phyloP scores from a whole-genome alignment of 768 basidiomycete species.

The Ramaria sp. region DNA sequence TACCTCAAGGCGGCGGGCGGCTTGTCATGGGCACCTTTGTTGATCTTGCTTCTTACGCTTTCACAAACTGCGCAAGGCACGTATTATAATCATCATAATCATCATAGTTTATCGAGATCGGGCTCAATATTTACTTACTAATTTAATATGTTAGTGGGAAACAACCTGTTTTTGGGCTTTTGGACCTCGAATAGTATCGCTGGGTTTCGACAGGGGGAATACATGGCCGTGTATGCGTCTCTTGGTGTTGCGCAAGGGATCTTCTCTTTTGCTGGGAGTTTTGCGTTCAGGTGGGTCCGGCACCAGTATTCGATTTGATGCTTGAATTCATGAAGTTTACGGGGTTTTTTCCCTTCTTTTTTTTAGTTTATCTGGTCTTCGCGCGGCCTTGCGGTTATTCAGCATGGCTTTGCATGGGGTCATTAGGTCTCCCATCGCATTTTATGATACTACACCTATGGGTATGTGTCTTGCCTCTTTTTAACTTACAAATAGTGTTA shows the following conservation, averaged over 20 bases:
- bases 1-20: conserved; percentile 40
- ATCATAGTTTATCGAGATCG: no score
- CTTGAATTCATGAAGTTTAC: not conserved
- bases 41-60: conserved; percentile 33
- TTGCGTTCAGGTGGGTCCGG: conserved; percentile 35
- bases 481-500: not conserved
- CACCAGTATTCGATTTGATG: not conserved
- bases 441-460: conserved; percentile 67
- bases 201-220: conserved; percentile 48
- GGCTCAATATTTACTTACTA: no score
- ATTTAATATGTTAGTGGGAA: conserved; percentile 44
- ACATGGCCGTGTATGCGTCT: conserved; percentile 49
- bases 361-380: conserved; percentile 21
- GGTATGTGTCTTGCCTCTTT: conserved; percentile 25
- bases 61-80: conserved; percentile 41
- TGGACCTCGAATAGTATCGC: conserved; percentile 51
- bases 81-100: conserved; percentile 5
- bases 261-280: conserved; percentile 37
- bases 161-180: conserved; percentile 60
- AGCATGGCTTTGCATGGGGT: conserved; percentile 43
- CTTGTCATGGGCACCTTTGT: conserved; percentile 31
- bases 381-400: conserved; percentile 37
- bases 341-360: no score
- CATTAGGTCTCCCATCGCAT: conserved; percentile 48
- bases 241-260: conserved; percentile 39